Evolutionary conservation across 192 early-diverging fungal species (phyloP), one percentile per base, ranked within the genome.

Genomic region (Gamsiella multidivaricata): DNA sequence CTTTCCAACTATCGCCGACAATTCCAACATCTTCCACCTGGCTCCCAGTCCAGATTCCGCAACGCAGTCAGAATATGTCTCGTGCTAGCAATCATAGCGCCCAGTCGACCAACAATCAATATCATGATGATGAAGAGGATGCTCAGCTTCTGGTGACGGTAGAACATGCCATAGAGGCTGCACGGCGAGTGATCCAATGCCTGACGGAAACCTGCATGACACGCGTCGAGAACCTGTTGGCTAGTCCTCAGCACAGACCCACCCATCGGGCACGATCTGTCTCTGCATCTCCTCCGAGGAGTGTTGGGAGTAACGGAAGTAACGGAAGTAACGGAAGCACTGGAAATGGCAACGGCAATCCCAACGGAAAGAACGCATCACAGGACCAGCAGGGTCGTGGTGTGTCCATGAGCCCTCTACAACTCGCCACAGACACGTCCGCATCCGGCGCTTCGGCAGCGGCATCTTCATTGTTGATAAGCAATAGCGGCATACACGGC

Each of bases 51-150:
- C 65, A 67, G 37, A 62, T 62, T 17, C 73, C 73, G 3, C 73
- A 76, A 12, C 56, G 73, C 11, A 62, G 65, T 33, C 73, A 76
- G n/a, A 76, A 76, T 15, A 68, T 76, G 65, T 76, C 73, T 3
- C 73, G 73, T 18, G 26, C 73, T 8, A 68, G 65, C 45, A 76
- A 61, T 36, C 73, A 76, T 17, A 68, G 65, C 23, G 20, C 47
- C 41, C 73, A 76, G 17, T 76, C 73, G 20, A 61, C 64, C 12
- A 63, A 37, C 9, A 67, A 62, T 9, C 34, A 43, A 29, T 63
- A 62, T 9, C 56, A 46, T 28, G 64, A 67, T 8, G 69, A 59
- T 8, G 65, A 62, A 6, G 79, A 67, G 7, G 65, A 80, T 43
- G 23, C 42, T 3, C 79, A 73, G 17, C 54, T 73, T 2, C 32